Evolutionary conservation across 805 yeast species (phyloP), one percentile per base, ranked within the genome.

Genomic region (Candida nanaspora): DNA sequence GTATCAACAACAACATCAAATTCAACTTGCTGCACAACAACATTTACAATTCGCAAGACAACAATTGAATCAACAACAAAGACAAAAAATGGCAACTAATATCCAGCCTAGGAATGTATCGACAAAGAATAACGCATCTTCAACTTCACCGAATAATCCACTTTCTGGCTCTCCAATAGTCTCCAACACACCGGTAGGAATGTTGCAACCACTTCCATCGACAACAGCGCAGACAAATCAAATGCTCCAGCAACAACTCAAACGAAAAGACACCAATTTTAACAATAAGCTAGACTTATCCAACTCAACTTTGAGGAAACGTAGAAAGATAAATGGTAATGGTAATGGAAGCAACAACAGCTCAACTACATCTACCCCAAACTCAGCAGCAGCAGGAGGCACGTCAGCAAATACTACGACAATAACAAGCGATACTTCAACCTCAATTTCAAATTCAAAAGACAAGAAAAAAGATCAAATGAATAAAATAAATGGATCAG

Each of bases 301-400:
- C 5, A 65, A 59, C 41, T 59, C 65, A 0, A 53, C 66, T 0
- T 40, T 63, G 37, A 61, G 53, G 21, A 63, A 63, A 41, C 49
- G 69, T 43, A 50, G 69, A 44, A 56, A 50, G 35, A 41, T 47
- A 42, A 49, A 51, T 8, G 23, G 36, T 9, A 37, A 29, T 11
- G 6, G 39, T 11, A 45, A 36, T 7, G 20, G 38, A 6, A 35
- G 6, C 7, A n/a, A 20, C 10, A 11, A 26, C 6, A 13, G 28
- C 16, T 5, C 18, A 15, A 13, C 31, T 35, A 16, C 35, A 29
- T 2, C 32, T 22, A n/a, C 38, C 14, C 22, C 38, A 13, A 31
- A 19, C 21, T 10, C 22, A 5, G 15, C n/a, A n/a, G n/a, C n/a
- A n/a, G n/a, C n/a, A n/a, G n/a, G n/a, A n/a, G n/a, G n/a, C n/a